Percentiles rank a stretch among this genome's conserved stretches.
These are phyloP conservation scores for Boechera retrofracta DNA, from an alignment of 345 rosid species.

Conservation along the genomic window DNA sequence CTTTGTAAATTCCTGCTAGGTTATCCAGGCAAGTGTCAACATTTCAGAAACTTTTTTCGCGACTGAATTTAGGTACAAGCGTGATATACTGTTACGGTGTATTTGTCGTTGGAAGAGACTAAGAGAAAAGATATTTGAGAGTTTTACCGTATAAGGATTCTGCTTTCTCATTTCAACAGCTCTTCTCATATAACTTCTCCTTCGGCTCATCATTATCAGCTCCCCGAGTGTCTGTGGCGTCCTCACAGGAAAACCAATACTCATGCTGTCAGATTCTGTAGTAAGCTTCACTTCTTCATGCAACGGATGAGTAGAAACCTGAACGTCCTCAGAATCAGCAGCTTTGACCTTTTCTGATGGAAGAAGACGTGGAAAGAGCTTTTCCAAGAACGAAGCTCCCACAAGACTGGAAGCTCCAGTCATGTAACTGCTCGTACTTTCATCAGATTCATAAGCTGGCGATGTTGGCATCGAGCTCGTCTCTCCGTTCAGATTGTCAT, in stretches of 20 bases:
- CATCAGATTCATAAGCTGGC: slow-evolving; percentile 63
- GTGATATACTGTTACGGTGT: not conserved
- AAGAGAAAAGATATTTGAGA: slow-evolving; percentile 16
- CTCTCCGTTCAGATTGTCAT: slow-evolving; percentile 36
- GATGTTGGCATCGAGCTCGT: slow-evolving; percentile 51
- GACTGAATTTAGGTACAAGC: not conserved
- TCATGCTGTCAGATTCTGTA: slow-evolving; percentile 32
- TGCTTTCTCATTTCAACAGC: slow-evolving; percentile 60
- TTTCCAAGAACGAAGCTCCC: slow-evolving; percentile 81
- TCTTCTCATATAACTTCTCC: slow-evolving; percentile 73
- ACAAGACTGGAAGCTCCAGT: slow-evolving; percentile 69
- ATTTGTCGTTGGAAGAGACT: slow-evolving; percentile 16
- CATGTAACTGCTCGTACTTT: slow-evolving; percentile 70
- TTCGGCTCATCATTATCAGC: slow-evolving; percentile 80
- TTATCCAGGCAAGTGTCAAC: slow-evolving; percentile 51
- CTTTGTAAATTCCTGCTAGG: slow-evolving; percentile 59
- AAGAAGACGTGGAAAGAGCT: slow-evolving; percentile 76
- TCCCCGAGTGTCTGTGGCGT: slow-evolving; percentile 75
- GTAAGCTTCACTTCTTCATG: slow-evolving; percentile 35
- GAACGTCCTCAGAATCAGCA: slow-evolving; percentile 28
- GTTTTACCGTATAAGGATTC: slow-evolving; percentile 64
- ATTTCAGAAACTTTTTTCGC: not conserved
- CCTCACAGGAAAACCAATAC: slow-evolving; percentile 45
- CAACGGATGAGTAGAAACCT: slow-evolving; percentile 37
- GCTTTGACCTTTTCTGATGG: slow-evolving; percentile 50